Base-by-base conservation (phyloP, 352 stramenopile species). In the Phytophthora litchii region DNA sequence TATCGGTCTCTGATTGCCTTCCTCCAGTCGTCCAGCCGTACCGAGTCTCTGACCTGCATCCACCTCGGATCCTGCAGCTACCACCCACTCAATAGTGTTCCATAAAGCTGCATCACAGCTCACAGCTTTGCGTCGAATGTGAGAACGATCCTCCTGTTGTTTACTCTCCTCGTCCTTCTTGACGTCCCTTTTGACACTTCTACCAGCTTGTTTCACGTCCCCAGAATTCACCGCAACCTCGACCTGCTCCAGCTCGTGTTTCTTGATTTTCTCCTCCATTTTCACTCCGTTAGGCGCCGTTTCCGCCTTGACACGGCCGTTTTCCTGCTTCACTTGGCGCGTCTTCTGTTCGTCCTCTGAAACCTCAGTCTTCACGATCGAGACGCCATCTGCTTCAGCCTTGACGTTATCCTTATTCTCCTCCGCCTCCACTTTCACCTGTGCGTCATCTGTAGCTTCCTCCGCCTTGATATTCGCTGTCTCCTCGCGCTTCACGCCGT, bases 111-210 rank as follows among this genome's bases (percentile, higher is more conserved):
- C 20, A 3, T 69, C 58, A 54, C 80, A 89, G 29, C 47, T 47
- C 12, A 92, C 53, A 29, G 72, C 56, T 51, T 78, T 82, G 40
- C 78, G 82, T 41, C 82, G 74, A 55, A 92, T 78, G 60, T 92
- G 82, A 5, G 61, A 71, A 14, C 60, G 59, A 27, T 74, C 64
- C 16, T 63, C 41, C 36, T 57, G 19, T 3, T 63, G 46, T 10
- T 56, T 50, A 6, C 10, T 54, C 6, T 52, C 23, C 40, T 58
- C 59, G 19, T 55, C 38, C 53, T 74, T 68, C 58, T 75, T 71
- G 7, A 55, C 48, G 13, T 55, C 25, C 6, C 44, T 46, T 54
- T 69, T 69, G 0, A 31, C 19, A 11, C 29, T 35, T 23, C 38
- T 51, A 11, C 17, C 34, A 9, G 6, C n/a, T 5, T 38, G 23